These are phyloP conservation scores for Boletus nobilissimus DNA, from an alignment of 1,284 basidiomycete genomes.

Conservation along the genomic window DNA sequence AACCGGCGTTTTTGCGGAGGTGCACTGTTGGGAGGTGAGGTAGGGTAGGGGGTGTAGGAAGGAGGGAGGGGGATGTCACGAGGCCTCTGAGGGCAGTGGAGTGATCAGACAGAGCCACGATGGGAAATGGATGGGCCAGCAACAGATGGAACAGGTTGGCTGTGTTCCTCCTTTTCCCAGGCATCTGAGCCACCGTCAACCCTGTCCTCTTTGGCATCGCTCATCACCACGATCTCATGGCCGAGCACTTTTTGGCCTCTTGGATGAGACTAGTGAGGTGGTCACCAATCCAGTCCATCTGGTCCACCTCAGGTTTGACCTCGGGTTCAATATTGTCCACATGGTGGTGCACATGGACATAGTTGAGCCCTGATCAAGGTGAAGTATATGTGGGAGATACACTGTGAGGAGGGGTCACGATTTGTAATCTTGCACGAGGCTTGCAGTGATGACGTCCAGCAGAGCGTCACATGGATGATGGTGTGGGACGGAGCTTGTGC, in stretches of 20 bases:
- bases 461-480: slow-evolving; percentile 47
- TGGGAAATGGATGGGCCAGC: slow-evolving; percentile 40
- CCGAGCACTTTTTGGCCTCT: slow-evolving; percentile 75
- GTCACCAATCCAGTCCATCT: slow-evolving; percentile 83
- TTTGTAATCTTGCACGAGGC: slow-evolving; percentile 40
- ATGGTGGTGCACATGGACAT: slow-evolving; percentile 36
- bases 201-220: slow-evolving; percentile 73
- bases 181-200: slow-evolving; percentile 74
- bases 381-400: slow-evolving; percentile 44
- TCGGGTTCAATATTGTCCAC: slow-evolving; percentile 34
- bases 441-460: slow-evolving; percentile 50
- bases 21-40: slow-evolving; percentile 41
- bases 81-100: slow-evolving; percentile 42
- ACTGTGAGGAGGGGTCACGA: slow-evolving; percentile 41
- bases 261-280: slow-evolving; percentile 73
- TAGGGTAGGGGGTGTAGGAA: slow-evolving; percentile 42
- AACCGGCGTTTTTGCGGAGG: slow-evolving; percentile 46
- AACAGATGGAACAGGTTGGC: neutral
- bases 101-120: slow-evolving; percentile 44
- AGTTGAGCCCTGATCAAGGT: slow-evolving; percentile 53
- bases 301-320: slow-evolving; percentile 45
- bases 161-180: slow-evolving; percentile 70
- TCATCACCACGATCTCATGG: slow-evolving; percentile 53
- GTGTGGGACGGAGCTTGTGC: slow-evolving; percentile 45
- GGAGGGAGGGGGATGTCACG: slow-evolving; percentile 43